Base-by-base conservation (phyloP, 148 eudicot genomes). In the Agrostemma githago region DNA sequence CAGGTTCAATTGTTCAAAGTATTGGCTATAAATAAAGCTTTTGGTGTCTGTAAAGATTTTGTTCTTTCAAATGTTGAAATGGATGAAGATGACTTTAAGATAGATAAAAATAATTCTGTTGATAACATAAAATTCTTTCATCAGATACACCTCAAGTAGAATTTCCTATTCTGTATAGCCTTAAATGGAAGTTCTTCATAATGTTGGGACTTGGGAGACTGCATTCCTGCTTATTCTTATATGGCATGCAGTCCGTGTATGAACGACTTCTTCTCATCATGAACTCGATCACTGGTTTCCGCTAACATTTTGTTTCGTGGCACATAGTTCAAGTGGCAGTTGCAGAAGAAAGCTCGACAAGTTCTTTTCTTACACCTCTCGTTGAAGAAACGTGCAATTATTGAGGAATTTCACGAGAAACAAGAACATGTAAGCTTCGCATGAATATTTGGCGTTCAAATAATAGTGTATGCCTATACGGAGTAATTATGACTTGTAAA, bases 271-370 rank as follows among this genome's bases (percentile, higher is more conserved):
- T 12, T 37, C 14, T 46, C 46, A 7, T 39, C 16, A 40, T 40
- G 56, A 75, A 20, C 9, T 71, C 34, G 34, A 26, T 26, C 48
- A 66, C 4, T 48, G 19, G 6, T 63, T 57, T 61, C 40, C 16
- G 10, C 34, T 53, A 38, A 62, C 60, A 0, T 44, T 17, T 43
- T 15, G 40, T 46, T 68, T 46, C 40, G 57, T 44, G 39, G 7
- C 42, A 7, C 17, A 51, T 87, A 94, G 98, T 91, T 94, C 82
- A 91, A 87, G 83, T 94, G 98, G 98, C 76, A 82, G 61, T 76
- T 94, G 74, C 73, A 69, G 70, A 94, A 91, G 89, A 91, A 91
- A 84, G 98, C 98, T 68, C 87, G 96, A n/a, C 97, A 94, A 85
- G 90, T 91, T 68, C 84, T 94, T 71, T 88, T 84, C 73, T 86